Base-by-base conservation (phyloP, 768 basidiomycete species). In the Termitomyces eurrhizus region DNA sequence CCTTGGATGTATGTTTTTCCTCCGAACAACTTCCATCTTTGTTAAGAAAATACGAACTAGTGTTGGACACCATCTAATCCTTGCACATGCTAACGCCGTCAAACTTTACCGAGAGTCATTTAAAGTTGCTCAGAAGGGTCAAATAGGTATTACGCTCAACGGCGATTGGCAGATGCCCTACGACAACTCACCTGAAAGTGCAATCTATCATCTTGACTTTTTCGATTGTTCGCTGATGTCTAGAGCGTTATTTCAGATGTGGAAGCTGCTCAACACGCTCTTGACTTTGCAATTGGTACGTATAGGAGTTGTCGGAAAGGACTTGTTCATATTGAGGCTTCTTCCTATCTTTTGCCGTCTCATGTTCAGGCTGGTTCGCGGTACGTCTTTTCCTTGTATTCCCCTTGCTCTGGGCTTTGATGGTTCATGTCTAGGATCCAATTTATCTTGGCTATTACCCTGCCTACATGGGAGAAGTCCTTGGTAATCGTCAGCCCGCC, bases 131-230 rank as follows among this genome's bases (percentile, higher is more conserved):
- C 88, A 90, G 69, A 76, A 80, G 11, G 91, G 89, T 26, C 74
- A 79, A 64, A 88, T 92, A 65, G 89, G 89, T n/a, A 90, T 92
- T 67, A 91, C 90, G 0, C 76, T 91, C 49, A 90, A 90, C 65
- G 86, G 88, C 12, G 87, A 89, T 69, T 90, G 86, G 87, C 77
- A 82, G 36, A 83, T 87, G 70, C 89, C 90, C 8, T 91, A 85
- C 62, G 87, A 90, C 64, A 80, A 88, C 63, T 78, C 71, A 44
- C 84, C 82, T 11, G 84, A 86, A 67, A 90, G 90, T 90, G 56
- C 16, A 68, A 42, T 35, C 39, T 49, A 13, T 13, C 1, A n/a
- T 58, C 32, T n/a, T 52, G 24, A n/a, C 8, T n/a, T 26, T n/a
- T 26, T 21, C 2, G 33, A 49, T n/a, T n/a, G 9, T 14, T 29